Base-by-base conservation (phyloP, 2,329 filamentous ascomycete genomes). In the Chaetothyriales sp. region DNA sequence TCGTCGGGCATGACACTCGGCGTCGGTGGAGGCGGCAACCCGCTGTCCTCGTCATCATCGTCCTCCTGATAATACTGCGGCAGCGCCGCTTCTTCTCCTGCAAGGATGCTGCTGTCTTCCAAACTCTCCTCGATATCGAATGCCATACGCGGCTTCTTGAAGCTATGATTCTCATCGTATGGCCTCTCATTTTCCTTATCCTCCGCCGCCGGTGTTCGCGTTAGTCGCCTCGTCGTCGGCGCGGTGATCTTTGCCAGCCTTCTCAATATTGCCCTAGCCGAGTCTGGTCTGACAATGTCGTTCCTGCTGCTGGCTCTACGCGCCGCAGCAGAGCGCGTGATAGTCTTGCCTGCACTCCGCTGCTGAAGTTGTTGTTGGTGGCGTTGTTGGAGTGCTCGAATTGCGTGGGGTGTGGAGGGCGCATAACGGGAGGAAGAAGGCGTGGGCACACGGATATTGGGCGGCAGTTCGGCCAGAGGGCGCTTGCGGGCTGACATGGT, bases 211-310 rank as follows among this genome's bases (percentile, higher is more conserved):
- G 74, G 73, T 5, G 75, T 75, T 2, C 71, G 71, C 42, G 68
- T 62, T 9, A 72, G 67, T 5, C 69, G 68, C 52, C 68, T 64
- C 2, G 70, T 72, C n/a, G 65, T 60, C 12, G 69, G 71, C 1
- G 74, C 74, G 46, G 78, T 65, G 73, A 74, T 66, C 68, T 66
- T 74, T 49, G 75, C 75, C 7, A 79, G 61, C 49, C 74, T 72
- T 46, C 70, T 66, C 49, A 78, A 60, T 22, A 75, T 69, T 58
- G 77, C 74, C 56, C 77, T 71, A 3, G 75, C 75, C 5, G 76
- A 78, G 60, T 78, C 75, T 43, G 55, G 74, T 64, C 58, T 74
- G 70, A 50, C 72, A 56, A 15, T 6, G 15, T 10, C 18, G 48
- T 43, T 7, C 7, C 18, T 26, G 3, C 9, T 26, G 6, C 9